phyloP scores from a whole-genome alignment of 2,329 filamentous ascomycete species.

The Diaporthe aspalathi region DNA sequence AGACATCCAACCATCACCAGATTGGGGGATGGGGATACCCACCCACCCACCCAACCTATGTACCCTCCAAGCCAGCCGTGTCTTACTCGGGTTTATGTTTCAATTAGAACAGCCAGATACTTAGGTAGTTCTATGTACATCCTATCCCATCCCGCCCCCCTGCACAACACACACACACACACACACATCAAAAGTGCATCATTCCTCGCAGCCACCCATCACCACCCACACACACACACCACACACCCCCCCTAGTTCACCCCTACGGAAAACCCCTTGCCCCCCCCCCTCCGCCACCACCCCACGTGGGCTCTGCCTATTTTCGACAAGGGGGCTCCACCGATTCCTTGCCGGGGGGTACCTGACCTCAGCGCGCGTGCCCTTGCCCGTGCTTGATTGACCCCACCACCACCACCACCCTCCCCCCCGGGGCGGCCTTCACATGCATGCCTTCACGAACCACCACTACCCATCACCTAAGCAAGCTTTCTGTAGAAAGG shows the following conservation, averaged over 20 bases:
- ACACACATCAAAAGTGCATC: slow-evolving; percentile 22
- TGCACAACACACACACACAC: not conserved
- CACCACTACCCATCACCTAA: not conserved
- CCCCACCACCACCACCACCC: not conserved
- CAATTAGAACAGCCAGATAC: slow-evolving; percentile 10
- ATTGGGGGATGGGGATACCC: too few species aligned
- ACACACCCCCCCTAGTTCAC: too few species aligned
- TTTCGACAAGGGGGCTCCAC: slow-evolving; percentile 3
- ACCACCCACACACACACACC: not conserved
- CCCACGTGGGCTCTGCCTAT: slow-evolving; percentile 30
- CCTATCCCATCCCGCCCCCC: not conserved
- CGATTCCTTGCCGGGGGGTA: not conserved
- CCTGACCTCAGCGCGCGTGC: not conserved
- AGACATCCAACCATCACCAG: not conserved
- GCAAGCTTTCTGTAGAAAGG: not conserved
- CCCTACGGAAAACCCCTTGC: too few species aligned
- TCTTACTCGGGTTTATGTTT: slow-evolving; percentile 27
- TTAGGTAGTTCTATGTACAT: too few species aligned
- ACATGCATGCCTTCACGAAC: not conserved
- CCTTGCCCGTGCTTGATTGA: not conserved
- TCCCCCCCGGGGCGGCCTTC: not conserved
- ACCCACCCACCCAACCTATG: too few species aligned
- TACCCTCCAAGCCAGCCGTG: not conserved
- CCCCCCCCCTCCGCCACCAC: slow-evolving; percentile 1
- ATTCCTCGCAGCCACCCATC: not conserved